Evolutionary conservation across 2,329 filamentous ascomycete genomes (phyloP).

Genomic region (Epichloe bromicola): DNA sequence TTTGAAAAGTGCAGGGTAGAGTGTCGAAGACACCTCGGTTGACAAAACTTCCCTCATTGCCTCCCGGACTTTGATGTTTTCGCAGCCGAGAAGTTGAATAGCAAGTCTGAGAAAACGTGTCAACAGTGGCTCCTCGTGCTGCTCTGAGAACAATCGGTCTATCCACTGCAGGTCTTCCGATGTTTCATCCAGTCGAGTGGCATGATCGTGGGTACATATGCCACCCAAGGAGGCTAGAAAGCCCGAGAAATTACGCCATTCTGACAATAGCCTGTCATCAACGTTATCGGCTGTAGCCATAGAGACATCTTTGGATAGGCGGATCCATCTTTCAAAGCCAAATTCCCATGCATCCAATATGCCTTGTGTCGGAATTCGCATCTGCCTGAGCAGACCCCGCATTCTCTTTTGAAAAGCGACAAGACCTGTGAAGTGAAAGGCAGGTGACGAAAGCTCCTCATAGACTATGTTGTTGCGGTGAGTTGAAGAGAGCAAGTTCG

Average conservation of each 20-base stretch:
- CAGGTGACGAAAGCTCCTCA: constrained; percentile 47
- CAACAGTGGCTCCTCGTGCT: constrained; percentile 47
- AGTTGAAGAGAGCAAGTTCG: constrained; percentile 37
- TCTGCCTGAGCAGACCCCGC: constrained; percentile 43
- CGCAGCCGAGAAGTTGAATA: constrained; percentile 51
- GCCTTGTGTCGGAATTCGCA: constrained; percentile 51
- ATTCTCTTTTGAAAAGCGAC: constrained; percentile 59
- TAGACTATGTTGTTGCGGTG: constrained; percentile 50
- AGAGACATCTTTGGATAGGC: constrained; percentile 50
- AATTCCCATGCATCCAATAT: constrained; percentile 55
- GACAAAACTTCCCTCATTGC: constrained; percentile 54
- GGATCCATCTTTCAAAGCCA: constrained; percentile 52
- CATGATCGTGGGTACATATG: constrained; percentile 49
- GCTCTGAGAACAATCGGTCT: constrained; percentile 44
- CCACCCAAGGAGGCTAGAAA: constrained; percentile 56
- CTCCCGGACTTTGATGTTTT: constrained; percentile 51
- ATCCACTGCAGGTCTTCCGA: constrained; percentile 50
- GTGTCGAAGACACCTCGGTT: constrained; percentile 46
- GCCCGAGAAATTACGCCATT: constrained; percentile 58
- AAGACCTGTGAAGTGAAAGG: constrained; percentile 53
- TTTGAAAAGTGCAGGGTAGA: constrained; percentile 52
- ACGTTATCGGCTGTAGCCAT: constrained; percentile 35
- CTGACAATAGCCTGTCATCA: constrained; percentile 42
- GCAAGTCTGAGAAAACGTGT: constrained; percentile 48
- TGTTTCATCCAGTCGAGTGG: constrained; percentile 43